phyloP scores from a whole-genome alignment of 208 protist species.

The Wallacemonas rigidus region DNA sequence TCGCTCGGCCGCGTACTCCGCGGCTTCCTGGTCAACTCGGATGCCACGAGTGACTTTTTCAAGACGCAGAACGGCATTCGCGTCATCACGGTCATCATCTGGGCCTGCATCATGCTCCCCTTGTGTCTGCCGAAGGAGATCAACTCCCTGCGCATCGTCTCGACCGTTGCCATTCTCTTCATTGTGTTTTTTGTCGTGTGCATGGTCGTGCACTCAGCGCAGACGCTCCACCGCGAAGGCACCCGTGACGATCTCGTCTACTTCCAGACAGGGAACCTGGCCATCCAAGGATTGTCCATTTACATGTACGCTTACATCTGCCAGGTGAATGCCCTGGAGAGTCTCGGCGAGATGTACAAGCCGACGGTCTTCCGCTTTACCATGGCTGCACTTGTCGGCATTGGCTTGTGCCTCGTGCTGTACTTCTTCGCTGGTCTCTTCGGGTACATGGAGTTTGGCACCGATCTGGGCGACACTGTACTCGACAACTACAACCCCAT shows the following conservation, averaged over 20 bases:
- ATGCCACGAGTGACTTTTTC: slow-evolving; percentile 17
- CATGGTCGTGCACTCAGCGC: slow-evolving; percentile 60
- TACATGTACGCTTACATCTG: slow-evolving; percentile 70
- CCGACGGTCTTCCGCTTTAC: slow-evolving; percentile 48
- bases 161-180: slow-evolving; percentile 56
- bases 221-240: slow-evolving; percentile 8
- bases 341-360: slow-evolving; percentile 66
- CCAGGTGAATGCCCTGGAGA: slow-evolving; percentile 60
- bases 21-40: slow-evolving; percentile 30
- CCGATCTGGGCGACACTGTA: slow-evolving; percentile 39
- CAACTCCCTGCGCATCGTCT: slow-evolving; percentile 81
- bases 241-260: slow-evolving; percentile 29
- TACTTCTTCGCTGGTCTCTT: slow-evolving; percentile 64
- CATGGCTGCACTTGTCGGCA: slow-evolving; percentile 34
- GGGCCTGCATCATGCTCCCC: slow-evolving; percentile 74
- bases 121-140: slow-evolving; percentile 81
- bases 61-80: slow-evolving; percentile 22
- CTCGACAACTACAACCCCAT: slow-evolving; percentile 64
- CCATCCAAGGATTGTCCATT: slow-evolving; percentile 36
- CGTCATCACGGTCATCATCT: slow-evolving; percentile 56
- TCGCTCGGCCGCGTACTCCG: slow-evolving; percentile 51
- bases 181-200: slow-evolving; percentile 80
- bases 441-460: slow-evolving; percentile 75
- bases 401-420: slow-evolving; percentile 55
- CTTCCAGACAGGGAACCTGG: slow-evolving; percentile 49